Evolutionary conservation across 805 yeast genomes (phyloP).

Genomic region (Ogataea glucozyma): DNA sequence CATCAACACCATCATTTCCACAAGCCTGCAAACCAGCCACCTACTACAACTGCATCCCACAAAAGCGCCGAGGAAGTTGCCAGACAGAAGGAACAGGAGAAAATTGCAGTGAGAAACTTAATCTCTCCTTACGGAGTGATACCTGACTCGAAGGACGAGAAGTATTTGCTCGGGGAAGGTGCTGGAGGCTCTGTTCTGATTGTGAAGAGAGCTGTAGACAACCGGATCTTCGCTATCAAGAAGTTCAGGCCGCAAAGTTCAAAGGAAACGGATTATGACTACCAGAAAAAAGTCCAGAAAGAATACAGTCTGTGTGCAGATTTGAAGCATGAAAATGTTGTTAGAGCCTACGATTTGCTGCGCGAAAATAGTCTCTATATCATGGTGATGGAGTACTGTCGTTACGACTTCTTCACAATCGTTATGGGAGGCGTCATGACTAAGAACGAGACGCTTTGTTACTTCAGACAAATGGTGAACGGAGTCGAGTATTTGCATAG

Average conservation of each 20-base stretch:
- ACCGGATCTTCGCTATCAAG: conserved; percentile 75
- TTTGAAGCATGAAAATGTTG: conserved; percentile 74
- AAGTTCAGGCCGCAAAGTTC: conserved; percentile 70
- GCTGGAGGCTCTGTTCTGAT: conserved; percentile 93
- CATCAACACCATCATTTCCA: conserved; percentile 7
- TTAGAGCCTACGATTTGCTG: conserved; percentile 78
- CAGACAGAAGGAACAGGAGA: conserved; percentile 12
- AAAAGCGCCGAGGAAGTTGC: not conserved
- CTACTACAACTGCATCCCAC: not conserved
- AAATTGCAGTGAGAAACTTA: conserved; percentile 34
- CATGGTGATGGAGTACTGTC: conserved; percentile 92
- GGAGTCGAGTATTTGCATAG: conserved; percentile 79
- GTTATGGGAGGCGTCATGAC: conserved; percentile 88
- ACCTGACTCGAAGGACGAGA: conserved; percentile 53
- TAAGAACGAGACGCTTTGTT: conserved; percentile 70
- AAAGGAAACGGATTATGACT: conserved; percentile 66
- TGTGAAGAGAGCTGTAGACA: conserved; percentile 60
- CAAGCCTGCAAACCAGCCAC: not conserved
- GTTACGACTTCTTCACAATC: conserved; percentile 86
- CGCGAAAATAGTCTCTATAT: conserved; percentile 62
- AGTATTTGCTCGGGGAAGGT: conserved; percentile 69
- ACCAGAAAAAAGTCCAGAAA: conserved; percentile 73
- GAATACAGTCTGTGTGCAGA: conserved; percentile 84
- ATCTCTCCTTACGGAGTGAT: conserved; percentile 66
- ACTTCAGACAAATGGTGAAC: conserved; percentile 73